Evolutionary conservation across 2,329 filamentous ascomycete species (phyloP), one percentile per base, ranked within the genome.

Genomic region (Colletotrichum shisoi): DNA sequence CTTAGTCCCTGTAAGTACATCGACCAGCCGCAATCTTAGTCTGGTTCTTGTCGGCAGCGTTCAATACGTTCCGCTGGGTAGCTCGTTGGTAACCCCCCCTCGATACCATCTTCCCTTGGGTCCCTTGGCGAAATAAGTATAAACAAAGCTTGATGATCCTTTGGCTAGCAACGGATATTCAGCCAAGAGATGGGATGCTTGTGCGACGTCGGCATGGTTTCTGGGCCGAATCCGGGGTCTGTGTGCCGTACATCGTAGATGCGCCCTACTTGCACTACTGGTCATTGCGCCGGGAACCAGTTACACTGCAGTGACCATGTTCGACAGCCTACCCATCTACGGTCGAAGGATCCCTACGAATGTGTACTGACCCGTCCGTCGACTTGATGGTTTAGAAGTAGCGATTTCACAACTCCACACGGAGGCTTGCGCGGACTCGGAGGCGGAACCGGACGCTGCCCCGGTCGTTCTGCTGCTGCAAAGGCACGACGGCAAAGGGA

Each of bases 201-300:
- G 49, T 67, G 65, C 61, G 65, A 67, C 65, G 61, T 57, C 65
- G 65, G 65, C 65, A 64, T 56, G 37, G 65, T 67, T 67, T 57
- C 65, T 39, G 57, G 54, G 51, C 31, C 51, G 37, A 54, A 54
- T 37, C 65, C 65, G 65, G 44, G 54, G 61, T 67, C 65, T 60
- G 65, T 67, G 65, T 54, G 65, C 51, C 39, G 39, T 44, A 31
- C 45, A 54, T 54, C 39, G 39, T 44, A 37, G 53, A 54, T 54
- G 46, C 53, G 53, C 54, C 40, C 13, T 44, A 9, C 17, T n/a
- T 24, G 9, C 40, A 52, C 34, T 3, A 59, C 40, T 42, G 45
- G 39, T 15, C 48, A 40, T 24, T 44, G 17, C 40, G 53, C 11
- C 21, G 54, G 49, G 17, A 49, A 37, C 48, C 61, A 67, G 34